These are phyloP conservation scores for Mycena epipterygia DNA, from an alignment of 768 basidiomycete species.

Conservation along the genomic window DNA sequence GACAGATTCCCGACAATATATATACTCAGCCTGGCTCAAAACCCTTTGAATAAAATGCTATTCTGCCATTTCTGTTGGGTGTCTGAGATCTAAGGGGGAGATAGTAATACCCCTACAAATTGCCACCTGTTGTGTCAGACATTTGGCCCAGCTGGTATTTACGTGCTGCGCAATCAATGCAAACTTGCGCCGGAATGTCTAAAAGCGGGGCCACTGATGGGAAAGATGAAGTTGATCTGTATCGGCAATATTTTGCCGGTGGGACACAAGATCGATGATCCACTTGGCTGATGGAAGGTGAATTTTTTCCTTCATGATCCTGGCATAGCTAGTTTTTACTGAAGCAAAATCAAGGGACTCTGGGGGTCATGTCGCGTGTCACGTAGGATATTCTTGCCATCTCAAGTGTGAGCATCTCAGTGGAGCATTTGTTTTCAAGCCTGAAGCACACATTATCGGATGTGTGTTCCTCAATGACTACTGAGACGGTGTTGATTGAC, in stretches of 20 bases:
- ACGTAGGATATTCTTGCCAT: conserved; percentile 34
- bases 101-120: no score
- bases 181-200: no score
- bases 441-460: conserved; percentile 28
- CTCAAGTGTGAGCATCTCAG: conserved; percentile 35
- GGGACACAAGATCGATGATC: not conserved
- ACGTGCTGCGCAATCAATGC: no score
- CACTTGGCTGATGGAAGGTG: conserved; percentile 10
- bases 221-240: not conserved
- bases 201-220: not conserved
- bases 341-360: not conserved
- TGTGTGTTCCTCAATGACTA: conserved; percentile 30
- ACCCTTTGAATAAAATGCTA: no score
- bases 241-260: not conserved
- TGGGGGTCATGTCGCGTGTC: conserved; percentile 6
- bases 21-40: no score
- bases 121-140: no score
- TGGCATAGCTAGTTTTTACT: not conserved
- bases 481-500: not conserved
- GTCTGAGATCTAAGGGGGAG: no score
- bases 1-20: no score
- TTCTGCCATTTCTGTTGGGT: no score
- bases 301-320: not conserved
- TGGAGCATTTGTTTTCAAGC: conserved; percentile 35
- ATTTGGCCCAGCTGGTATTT: no score